A percentile compares a stretch with the other conserved stretches of the same genome.
Conservation (phyloP, 2,329 filamentous ascomycete genomes). For the Xylariaceae sp. region DNA sequence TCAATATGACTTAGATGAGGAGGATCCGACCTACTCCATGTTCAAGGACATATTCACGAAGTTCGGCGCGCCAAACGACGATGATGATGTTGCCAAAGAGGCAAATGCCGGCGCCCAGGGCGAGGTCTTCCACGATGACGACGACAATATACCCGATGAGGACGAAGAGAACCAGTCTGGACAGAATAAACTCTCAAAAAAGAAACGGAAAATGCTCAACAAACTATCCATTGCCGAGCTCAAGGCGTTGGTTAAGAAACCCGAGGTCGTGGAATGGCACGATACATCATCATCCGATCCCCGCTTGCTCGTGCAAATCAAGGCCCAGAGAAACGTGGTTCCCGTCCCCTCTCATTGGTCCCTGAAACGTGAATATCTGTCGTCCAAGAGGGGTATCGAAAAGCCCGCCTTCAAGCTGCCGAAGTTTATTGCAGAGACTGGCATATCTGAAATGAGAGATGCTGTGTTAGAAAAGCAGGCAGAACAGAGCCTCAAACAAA, state of each 20-base stretch:
- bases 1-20: constrained; percentile 49
- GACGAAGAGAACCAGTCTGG: constrained; percentile 60
- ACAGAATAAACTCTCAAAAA: constrained; percentile 77
- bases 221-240: constrained; percentile 93
- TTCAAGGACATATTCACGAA: constrained; percentile 78
- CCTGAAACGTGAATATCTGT: constrained; percentile 92
- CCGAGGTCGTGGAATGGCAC: constrained; percentile 96
- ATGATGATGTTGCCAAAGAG: constrained; percentile 60
- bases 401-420: constrained; percentile 89
- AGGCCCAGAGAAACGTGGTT: constrained; percentile 89
- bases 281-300: constrained; percentile 90
- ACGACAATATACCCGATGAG: constrained; percentile 80
- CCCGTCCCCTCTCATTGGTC: constrained; percentile 94
- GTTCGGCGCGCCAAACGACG: constrained; percentile 62
- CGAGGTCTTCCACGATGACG: constrained; percentile 75
- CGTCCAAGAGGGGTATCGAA: constrained; percentile 93
- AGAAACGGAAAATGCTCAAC: constrained; percentile 85
- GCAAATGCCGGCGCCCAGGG: constrained; percentile 69
- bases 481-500: constrained; percentile 85
- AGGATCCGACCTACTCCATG: constrained; percentile 74
- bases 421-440: constrained; percentile 95
- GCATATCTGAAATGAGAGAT: constrained; percentile 96
- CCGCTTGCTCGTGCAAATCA: constrained; percentile 84
- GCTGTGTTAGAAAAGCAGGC: constrained; percentile 94
- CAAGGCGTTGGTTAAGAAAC: constrained; percentile 84